phyloP scores from a whole-genome alignment of 345 rosid genomes.

The Pelargonium nanum region DNA sequence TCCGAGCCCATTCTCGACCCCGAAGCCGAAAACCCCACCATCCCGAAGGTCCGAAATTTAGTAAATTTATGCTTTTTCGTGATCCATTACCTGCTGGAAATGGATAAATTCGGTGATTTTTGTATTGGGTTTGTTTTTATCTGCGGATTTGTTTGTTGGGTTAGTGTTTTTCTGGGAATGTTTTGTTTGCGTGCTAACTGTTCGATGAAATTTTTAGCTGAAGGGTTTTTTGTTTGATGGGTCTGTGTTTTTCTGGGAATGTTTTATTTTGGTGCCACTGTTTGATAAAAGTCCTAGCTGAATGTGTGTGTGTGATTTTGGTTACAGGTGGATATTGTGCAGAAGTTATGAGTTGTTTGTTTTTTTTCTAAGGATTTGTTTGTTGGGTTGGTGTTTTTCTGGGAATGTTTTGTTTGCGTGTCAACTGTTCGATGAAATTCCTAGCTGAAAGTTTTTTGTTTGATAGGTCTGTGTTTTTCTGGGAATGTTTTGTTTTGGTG shows the following conservation, averaged over 20 bases:
- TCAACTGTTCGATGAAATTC: no score
- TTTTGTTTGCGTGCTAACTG: not conserved
- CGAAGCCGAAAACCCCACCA: constrained; percentile 27
- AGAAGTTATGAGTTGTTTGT: constrained; percentile 65
- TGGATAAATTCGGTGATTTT: not conserved
- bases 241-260: not conserved
- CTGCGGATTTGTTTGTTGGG: not conserved
- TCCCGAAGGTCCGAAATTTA: constrained; percentile 41
- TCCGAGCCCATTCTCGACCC: not conserved
- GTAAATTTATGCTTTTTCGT: not conserved
- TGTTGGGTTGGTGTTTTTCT: no score
- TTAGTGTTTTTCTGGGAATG: no score
- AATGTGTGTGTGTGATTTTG: constrained; percentile 5
- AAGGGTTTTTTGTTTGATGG: not conserved
- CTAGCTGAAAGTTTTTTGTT: not conserved
- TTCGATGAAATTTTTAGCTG: not conserved
- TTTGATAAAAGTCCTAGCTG: constrained; percentile 23
- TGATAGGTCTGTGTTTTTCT: not conserved
- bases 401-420: no score
- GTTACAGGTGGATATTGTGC: constrained; percentile 61
- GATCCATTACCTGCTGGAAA: not conserved
- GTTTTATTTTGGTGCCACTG: constrained; percentile 18
- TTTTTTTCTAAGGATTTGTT: no score
- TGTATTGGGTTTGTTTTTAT: no score
- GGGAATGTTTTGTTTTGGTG: constrained; percentile 12